phyloP scores from a whole-genome alignment of 495 filamentous ascomycete genomes.

The Aspergillus hancockii region DNA sequence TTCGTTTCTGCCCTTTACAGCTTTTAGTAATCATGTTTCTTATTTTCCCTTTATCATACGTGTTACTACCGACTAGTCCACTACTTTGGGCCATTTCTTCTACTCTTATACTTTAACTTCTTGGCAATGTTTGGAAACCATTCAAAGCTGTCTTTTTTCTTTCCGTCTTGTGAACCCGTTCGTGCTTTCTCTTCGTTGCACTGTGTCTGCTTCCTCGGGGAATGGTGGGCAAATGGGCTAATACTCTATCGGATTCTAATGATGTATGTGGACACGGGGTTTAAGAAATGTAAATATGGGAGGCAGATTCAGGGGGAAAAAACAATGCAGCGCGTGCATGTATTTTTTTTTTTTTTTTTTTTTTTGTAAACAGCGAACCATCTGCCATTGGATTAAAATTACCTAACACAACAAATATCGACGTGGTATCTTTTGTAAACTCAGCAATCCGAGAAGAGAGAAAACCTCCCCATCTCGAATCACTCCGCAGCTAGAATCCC shows the following conservation, averaged over 20 bases:
- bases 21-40: slow-evolving; percentile 18
- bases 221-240: slow-evolving; percentile 15
- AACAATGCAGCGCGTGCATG: neutral
- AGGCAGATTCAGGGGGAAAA: slow-evolving; percentile 20
- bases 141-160: neutral
- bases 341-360: too few relatives aligned
- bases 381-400: neutral
- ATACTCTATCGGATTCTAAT: slow-evolving; percentile 27
- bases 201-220: slow-evolving; percentile 11
- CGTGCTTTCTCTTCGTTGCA: slow-evolving; percentile 8
- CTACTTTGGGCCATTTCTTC: slow-evolving; percentile 24
- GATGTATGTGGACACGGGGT: slow-evolving; percentile 30
- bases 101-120: slow-evolving; percentile 1
- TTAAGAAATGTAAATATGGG: slow-evolving; percentile 44
- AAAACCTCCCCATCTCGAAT: neutral
- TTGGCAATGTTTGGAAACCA: neutral
- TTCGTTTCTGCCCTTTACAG: slow-evolving; percentile 13
- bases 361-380: slow-evolving; percentile 1
- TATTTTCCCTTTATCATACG: slow-evolving; percentile 15
- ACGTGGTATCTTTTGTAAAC: neutral
- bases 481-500: neutral
- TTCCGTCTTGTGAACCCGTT: slow-evolving; percentile 1
- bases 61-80: slow-evolving; percentile 11
- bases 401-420: neutral
- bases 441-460: neutral